Conservation (phyloP, 2,329 filamentous ascomycete genomes). For the Tolypocladium endophyticum region DNA sequence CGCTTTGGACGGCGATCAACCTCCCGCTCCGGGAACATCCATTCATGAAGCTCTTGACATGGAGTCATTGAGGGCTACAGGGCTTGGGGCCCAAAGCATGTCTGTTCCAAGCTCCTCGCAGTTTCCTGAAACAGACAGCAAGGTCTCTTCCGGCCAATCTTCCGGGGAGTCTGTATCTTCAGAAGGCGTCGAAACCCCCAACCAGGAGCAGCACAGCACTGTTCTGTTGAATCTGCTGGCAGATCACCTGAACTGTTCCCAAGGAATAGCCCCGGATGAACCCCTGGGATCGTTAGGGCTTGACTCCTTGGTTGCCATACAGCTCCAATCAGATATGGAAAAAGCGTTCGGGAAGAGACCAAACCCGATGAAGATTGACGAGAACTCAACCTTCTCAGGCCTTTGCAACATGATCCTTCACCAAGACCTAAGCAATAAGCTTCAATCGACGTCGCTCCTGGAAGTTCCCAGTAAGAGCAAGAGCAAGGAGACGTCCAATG, state of each 20-base stretch:
- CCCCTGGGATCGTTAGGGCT: not conserved
- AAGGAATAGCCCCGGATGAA: not conserved
- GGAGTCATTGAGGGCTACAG: not conserved
- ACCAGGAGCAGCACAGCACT: not conserved
- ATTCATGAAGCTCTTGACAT: not conserved
- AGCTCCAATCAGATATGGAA: constrained; percentile 1
- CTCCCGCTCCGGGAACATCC: not conserved
- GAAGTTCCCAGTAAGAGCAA: not conserved
- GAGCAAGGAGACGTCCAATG: not conserved
- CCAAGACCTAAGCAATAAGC: not conserved
- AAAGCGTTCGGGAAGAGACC: not conserved
- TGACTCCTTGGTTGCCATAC: not conserved
- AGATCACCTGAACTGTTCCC: not conserved
- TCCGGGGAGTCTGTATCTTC: not conserved
- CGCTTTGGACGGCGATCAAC: no score
- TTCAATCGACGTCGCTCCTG: not conserved
- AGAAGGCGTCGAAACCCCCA: not conserved
- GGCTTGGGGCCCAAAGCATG: not conserved
- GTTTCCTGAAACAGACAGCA: not conserved
- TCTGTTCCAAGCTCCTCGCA: not conserved
- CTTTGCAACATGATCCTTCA: not conserved
- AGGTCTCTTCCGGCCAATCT: not conserved
- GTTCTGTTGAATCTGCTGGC: not conserved
- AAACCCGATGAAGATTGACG: not conserved
- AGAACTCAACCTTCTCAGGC: not conserved